A percentile compares a stretch with the other conserved stretches of the same genome.
Evolutionary conservation across 305 asterid genomes (phyloP).

Genomic region (Caryopteris hybrid): DNA sequence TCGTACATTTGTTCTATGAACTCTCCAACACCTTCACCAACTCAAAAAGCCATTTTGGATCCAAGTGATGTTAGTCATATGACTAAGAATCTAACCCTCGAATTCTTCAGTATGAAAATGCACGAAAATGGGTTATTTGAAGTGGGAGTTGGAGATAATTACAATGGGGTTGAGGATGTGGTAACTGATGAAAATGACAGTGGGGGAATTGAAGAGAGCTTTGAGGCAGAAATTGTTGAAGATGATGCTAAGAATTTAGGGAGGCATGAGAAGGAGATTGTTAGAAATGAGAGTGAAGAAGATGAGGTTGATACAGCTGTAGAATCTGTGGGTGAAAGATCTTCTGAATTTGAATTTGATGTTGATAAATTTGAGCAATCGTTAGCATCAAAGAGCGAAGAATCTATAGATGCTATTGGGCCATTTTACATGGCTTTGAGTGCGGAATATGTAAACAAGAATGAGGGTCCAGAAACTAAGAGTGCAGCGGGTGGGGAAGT

Average conservation of each 20-base stretch:
- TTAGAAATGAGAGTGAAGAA: not conserved
- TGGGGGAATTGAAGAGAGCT: not conserved
- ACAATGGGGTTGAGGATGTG: slow-evolving; percentile 14
- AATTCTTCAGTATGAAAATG: slow-evolving; percentile 22
- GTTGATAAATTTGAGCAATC: not conserved
- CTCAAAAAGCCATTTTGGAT: slow-evolving; percentile 24
- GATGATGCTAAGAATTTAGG: slow-evolving; percentile 15
- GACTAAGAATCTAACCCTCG: slow-evolving; percentile 30
- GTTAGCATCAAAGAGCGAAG: not conserved
- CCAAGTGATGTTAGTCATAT: slow-evolving; percentile 24
- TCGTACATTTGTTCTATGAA: slow-evolving; percentile 39
- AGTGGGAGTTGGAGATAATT: slow-evolving; percentile 16
- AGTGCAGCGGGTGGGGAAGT: not conserved
- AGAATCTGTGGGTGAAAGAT: not conserved
- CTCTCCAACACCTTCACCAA: slow-evolving; percentile 24
- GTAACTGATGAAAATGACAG: no score
- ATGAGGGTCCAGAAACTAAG: slow-evolving; percentile 8
- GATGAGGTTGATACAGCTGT: not conserved
- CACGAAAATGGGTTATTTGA: slow-evolving; percentile 19
- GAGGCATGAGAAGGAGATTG: not conserved
- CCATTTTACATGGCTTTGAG: not conserved
- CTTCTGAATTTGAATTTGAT: not conserved
- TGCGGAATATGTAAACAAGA: not conserved
- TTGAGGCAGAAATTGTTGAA: slow-evolving; percentile 13
- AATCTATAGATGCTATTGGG: slow-evolving; percentile 9